A percentile compares a stretch with the other conserved stretches of the same genome.
phyloP scores from a whole-genome alignment of 2,329 filamentous ascomycete species.

The Stromatinia cepivora region DNA sequence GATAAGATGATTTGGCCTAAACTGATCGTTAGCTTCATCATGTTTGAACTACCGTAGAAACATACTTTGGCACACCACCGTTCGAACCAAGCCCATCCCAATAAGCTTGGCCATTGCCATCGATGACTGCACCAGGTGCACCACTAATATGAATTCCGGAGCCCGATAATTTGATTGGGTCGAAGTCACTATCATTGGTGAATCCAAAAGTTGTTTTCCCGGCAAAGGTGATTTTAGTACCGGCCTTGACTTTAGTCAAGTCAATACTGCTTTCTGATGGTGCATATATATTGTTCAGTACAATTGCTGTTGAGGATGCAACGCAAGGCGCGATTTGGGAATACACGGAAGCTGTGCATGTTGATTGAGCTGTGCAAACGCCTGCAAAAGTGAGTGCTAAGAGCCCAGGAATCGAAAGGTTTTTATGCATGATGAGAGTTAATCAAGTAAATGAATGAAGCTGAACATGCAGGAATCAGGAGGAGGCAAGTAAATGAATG shows the following conservation, averaged over 20 bases:
- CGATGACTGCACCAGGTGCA: slow-evolving; percentile 52
- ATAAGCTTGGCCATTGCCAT: slow-evolving; percentile 53
- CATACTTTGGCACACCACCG: slow-evolving; percentile 47
- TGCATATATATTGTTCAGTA: slow-evolving; percentile 56
- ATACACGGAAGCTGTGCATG: slow-evolving; percentile 42
- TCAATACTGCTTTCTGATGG: slow-evolving; percentile 59
- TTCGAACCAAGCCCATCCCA: slow-evolving; percentile 63
- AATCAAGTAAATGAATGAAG: neutral
- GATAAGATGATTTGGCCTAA: slow-evolving; percentile 59
- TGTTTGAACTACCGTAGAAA: neutral
- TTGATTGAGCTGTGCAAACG: slow-evolving; percentile 1
- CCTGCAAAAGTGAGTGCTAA: slow-evolving; percentile 7
- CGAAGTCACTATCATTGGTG: slow-evolving; percentile 34
- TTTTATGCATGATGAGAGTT: slow-evolving; percentile 9
- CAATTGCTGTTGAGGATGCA: slow-evolving; percentile 54
- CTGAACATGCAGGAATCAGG: neutral
- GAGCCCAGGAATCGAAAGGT: neutral
- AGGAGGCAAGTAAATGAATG: neutral
- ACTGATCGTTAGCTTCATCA: slow-evolving; percentile 30
- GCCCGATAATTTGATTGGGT: slow-evolving; percentile 53
- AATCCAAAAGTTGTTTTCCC: slow-evolving; percentile 53
- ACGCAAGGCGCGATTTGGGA: slow-evolving; percentile 51
- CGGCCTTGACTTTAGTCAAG: slow-evolving; percentile 52
- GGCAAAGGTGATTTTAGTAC: slow-evolving; percentile 59
- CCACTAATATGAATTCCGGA: slow-evolving; percentile 55